phyloP scores from a whole-genome alignment of 805 yeast species.

The Scheffersomyces lignosus region DNA sequence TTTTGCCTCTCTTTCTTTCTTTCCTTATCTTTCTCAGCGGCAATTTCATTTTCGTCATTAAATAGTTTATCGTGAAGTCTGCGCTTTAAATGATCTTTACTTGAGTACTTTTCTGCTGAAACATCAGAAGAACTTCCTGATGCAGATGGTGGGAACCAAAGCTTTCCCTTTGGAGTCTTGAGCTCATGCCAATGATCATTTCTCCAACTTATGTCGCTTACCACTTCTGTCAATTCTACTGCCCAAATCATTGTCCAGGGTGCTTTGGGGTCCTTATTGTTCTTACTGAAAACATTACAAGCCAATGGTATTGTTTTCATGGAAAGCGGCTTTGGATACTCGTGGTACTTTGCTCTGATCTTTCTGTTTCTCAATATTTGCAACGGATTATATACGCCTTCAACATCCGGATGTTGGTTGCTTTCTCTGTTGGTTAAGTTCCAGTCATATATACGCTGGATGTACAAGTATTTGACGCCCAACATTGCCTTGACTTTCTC shows the following conservation, averaged over 20 bases:
- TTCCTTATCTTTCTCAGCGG: constrained; percentile 5
- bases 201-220: constrained; percentile 61
- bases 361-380: constrained; percentile 77
- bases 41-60: constrained; percentile 15
- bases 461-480: constrained; percentile 48
- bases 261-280: constrained; percentile 26
- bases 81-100: constrained; percentile 1
- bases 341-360: constrained; percentile 52
- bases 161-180: constrained; percentile 41
- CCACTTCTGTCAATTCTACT: constrained; percentile 57
- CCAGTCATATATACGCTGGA: constrained; percentile 42
- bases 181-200: constrained; percentile 55
- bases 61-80: constrained; percentile 36
- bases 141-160: constrained; percentile 49
- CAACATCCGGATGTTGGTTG: constrained; percentile 44
- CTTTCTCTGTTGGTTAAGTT: constrained; percentile 7
- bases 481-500: constrained; percentile 50
- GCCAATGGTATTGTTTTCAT: constrained; percentile 59
- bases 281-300: constrained; percentile 58
- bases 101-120: constrained; percentile 1
- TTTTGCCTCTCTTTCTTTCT: not conserved
- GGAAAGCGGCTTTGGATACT: constrained; percentile 44
- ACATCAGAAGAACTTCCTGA: not conserved
- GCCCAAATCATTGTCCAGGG: constrained; percentile 60
- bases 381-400: constrained; percentile 76